Base-by-base conservation (phyloP, 176 grass and related monocot species). In the Secale cereale region DNA sequence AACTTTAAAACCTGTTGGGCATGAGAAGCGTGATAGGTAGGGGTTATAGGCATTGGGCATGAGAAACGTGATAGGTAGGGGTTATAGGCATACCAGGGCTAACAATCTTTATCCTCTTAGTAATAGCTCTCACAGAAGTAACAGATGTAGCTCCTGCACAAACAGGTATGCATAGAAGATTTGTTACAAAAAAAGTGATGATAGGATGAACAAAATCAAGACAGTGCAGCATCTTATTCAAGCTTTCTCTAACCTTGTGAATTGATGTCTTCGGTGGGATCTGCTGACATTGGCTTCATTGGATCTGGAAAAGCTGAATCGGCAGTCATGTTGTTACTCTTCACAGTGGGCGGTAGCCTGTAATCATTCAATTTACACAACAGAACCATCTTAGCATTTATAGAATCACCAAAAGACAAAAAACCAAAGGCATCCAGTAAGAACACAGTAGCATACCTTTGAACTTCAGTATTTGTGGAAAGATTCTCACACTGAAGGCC, bases 91-190 rank as follows among this genome's bases (percentile, higher is more conserved):
- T 87, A 98, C 95, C 91, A 83, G 95, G 95, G 85, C 85, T 93
- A 43, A 95, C 80, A 73, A 98, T 98, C 82, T 95, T 93, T 40
- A 98, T 80, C 76, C 93, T 88, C 87, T 95, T 98, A 39, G 92
- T 98, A 61, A 95, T 91, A 66, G 92, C 83, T 86, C 93, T 91
- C 45, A 98, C 78, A 57, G 89, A 98, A 76, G 91, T 90, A 85
- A 93, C 85, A 43, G 82, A 93, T 88, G 92, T 67, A 48, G 78
- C 29, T 57, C 85, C 92, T 93, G 78, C 73, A 61, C 52, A 83
- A 14, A 81, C 50, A 79, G n/a, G 69, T 30, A 82, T 15, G 10
- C 67, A 83, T 26, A 60, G 35, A 77, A 62, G 13, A 59, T 29
- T 25, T 80, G 62, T 82, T 81, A 66, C 52, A 40, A 71, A 19